phyloP scores from a whole-genome alignment of 306 rosid species.

The Rosa persica region DNA sequence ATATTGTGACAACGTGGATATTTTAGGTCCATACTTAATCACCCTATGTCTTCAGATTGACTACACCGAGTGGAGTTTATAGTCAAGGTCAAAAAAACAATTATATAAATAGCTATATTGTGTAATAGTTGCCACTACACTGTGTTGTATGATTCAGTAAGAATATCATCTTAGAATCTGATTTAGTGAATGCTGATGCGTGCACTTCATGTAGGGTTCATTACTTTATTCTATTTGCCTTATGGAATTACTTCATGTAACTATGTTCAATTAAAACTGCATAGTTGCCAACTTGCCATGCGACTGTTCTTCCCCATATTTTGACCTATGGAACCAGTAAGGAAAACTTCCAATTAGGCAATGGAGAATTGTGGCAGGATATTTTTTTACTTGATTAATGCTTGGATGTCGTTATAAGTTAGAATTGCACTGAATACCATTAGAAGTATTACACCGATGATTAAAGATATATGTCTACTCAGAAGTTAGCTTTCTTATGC shows the following conservation, averaged over 20 bases:
- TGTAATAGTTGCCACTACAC: background rate
- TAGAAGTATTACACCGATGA: background rate
- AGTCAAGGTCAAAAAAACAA: background rate
- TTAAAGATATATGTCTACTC: background rate
- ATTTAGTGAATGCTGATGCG: background rate
- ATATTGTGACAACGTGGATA: background rate
- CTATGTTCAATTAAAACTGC: background rate
- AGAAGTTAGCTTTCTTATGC: background rate
- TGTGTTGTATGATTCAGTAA: background rate
- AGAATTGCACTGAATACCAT: background rate
- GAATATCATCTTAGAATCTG: background rate
- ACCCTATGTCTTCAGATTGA: background rate
- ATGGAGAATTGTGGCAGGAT: background rate
- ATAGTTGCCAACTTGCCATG: background rate
- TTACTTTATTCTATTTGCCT: background rate
- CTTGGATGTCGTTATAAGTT: background rate
- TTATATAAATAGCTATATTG: background rate
- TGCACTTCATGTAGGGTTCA: background rate
- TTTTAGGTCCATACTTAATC: background rate
- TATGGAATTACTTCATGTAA: background rate
- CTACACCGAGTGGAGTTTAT: background rate
- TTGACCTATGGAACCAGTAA: background rate
- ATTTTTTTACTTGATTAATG: background rate
- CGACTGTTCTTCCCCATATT: background rate
- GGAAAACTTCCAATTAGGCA: background rate